Base-by-base conservation (phyloP, 495 filamentous ascomycete genomes). In the Trichoderma erinaceum region DNA sequence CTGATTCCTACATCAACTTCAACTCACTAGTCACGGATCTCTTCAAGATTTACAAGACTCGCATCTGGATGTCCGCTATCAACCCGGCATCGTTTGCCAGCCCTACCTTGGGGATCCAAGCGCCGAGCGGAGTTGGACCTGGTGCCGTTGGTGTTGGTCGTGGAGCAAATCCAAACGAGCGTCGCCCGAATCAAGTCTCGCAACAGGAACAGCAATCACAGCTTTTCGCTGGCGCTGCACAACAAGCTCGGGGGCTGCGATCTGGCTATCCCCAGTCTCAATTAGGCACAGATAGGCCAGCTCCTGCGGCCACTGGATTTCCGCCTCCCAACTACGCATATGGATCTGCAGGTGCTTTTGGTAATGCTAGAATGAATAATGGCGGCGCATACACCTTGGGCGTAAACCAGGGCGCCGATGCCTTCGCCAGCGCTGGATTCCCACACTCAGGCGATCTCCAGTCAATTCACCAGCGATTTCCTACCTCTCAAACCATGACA, bases 31-130 rank as follows among this genome's bases (percentile, higher is more conserved):
- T 99, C 68, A 97, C 92, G 0, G 96, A 98, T 76, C 84, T 99
- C 27, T 99, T 98, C 84, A 97, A 97, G 75, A 93, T 97, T 68
- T 99, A 97, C 82, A 99, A 99, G 81, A 97, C 93, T 23, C 87
- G 95, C 66, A 98, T 99, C 75, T 99, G 95, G 95, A 97, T 99
- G 93, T 97, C 93, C 6, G 94, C 95, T 10, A 96, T 99, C 80
- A 99, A 99, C 74, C 96, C 95, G 3, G 95, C 95, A 8, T 97
- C 94, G 2, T 97, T 97, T 76, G 92, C 92, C n/a, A 93, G 91
- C 66, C 90, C 91, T 4, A 82, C 85, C 32, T 80, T 89, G 63
- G 88, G 90, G 38, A 78, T 94, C 41, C 88, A 89, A 73, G 84
- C 86, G 2, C 85, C 88, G 1, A 87, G 84, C 69, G 85, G 85